phyloP scores from a whole-genome alignment of 1,284 basidiomycete species.

The Tilletia setariae region DNA sequence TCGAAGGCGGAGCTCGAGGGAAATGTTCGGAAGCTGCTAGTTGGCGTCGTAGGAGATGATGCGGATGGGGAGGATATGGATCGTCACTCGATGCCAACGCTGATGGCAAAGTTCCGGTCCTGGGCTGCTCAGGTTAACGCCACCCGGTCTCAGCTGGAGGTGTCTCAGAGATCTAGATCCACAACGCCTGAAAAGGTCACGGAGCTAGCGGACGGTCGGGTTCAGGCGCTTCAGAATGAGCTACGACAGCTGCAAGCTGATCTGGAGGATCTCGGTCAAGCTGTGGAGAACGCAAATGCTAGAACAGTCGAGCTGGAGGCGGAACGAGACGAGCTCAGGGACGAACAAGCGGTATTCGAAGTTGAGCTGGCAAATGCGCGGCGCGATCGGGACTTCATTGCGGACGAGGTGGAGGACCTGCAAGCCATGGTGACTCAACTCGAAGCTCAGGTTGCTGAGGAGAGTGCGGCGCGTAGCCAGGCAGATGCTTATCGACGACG shows the following conservation, averaged over 20 bases:
- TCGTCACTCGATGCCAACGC: background rate
- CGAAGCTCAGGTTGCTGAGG: conserved; percentile 3
- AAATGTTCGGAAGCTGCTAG: background rate
- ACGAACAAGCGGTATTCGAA: conserved; percentile 7
- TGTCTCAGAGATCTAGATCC: background rate
- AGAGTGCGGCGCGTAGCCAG: background rate
- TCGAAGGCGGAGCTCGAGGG: background rate
- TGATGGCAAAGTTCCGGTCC: conserved; percentile 1
- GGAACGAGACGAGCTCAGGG: conserved; percentile 10
- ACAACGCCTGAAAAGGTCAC: background rate
- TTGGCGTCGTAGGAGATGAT: background rate
- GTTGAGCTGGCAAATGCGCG: background rate
- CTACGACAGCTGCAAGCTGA: background rate
- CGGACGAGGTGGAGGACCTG: background rate
- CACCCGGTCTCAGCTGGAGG: background rate
- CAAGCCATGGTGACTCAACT: background rate
- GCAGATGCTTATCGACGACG: conserved; percentile 11
- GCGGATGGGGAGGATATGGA: background rate
- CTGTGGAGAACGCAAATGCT: background rate
- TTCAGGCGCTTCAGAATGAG: conserved; percentile 1
- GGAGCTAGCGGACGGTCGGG: background rate
- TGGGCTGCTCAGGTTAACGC: background rate
- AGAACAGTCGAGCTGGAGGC: background rate
- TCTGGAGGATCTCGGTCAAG: background rate
- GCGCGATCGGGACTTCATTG: background rate